These are phyloP conservation scores for Fusarium sp. DNA, from an alignment of 2,329 filamentous ascomycete species.

Conservation along the genomic window DNA sequence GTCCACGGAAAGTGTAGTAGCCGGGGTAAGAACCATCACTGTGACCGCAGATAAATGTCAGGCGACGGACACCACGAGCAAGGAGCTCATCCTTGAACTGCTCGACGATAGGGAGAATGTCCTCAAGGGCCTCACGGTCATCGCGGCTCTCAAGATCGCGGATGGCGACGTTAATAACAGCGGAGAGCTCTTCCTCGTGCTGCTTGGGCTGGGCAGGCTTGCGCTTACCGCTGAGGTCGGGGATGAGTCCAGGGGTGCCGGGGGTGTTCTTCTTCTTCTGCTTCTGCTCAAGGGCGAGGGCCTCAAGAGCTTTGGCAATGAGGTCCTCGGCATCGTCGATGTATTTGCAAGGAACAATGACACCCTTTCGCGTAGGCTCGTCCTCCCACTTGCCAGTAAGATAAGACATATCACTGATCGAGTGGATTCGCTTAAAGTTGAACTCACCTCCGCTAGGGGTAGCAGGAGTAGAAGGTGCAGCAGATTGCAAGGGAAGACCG, in stretches of 20 bases:
- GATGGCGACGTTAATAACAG: slow-evolving; percentile 91
- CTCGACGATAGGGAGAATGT: slow-evolving; percentile 79
- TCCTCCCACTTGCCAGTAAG: slow-evolving; percentile 75
- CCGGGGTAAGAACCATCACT: slow-evolving; percentile 94
- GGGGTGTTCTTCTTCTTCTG: slow-evolving; percentile 65
- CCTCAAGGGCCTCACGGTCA: slow-evolving; percentile 81
- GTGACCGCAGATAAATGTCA: slow-evolving; percentile 96
- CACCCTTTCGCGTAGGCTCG: slow-evolving; percentile 88
- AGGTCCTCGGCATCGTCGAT: slow-evolving; percentile 93
- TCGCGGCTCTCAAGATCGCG: slow-evolving; percentile 85
- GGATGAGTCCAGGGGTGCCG: slow-evolving; percentile 67
- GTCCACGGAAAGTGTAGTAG: slow-evolving; percentile 98
- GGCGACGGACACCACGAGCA: slow-evolving; percentile 81
- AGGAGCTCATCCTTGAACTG: slow-evolving; percentile 86
- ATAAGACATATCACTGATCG: slow-evolving; percentile 97
- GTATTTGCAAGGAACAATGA: slow-evolving; percentile 92
- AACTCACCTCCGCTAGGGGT: slow-evolving; percentile 71
- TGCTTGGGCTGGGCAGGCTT: slow-evolving; percentile 53
- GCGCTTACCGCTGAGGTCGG: slow-evolving; percentile 79
- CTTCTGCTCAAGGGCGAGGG: slow-evolving; percentile 71
- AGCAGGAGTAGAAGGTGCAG: slow-evolving; percentile 83
- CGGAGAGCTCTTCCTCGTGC: slow-evolving; percentile 77
- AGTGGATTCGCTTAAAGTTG: slow-evolving; percentile 84
- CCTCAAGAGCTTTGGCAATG: slow-evolving; percentile 83
- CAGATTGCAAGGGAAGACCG: slow-evolving; percentile 80